These are phyloP conservation scores for Acanthamoeba polyphaga DNA, from an alignment of 208 protist species.

Conservation along the genomic window DNA sequence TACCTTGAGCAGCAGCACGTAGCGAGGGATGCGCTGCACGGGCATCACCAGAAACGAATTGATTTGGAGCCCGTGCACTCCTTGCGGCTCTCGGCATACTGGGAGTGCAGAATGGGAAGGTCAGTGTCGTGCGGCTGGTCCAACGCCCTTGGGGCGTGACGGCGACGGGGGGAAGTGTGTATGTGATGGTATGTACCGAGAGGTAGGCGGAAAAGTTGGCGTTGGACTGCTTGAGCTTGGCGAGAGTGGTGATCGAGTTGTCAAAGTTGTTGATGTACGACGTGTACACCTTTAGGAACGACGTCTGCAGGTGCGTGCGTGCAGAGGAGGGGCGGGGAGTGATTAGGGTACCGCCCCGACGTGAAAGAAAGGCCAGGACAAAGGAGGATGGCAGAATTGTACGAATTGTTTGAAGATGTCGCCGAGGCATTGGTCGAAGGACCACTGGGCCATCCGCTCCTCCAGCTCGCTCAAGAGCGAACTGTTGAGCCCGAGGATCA, in stretches of 20 bases:
- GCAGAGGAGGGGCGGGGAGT: no score
- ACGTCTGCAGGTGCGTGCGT: constrained; percentile 26
- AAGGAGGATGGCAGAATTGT: not conserved
- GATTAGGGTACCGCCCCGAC: not conserved
- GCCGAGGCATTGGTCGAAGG: constrained; percentile 64
- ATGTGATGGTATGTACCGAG: not conserved
- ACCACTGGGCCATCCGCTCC: constrained; percentile 57
- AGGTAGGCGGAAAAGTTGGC: constrained; percentile 59
- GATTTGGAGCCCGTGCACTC: constrained; percentile 34
- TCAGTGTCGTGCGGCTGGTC: not conserved
- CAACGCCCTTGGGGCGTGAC: not conserved
- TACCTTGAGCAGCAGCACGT: constrained; percentile 59
- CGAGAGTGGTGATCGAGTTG: constrained; percentile 30
- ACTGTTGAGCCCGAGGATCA: constrained; percentile 40
- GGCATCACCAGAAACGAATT: constrained; percentile 67
- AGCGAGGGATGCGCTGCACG: constrained; percentile 64
- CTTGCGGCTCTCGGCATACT: constrained; percentile 42
- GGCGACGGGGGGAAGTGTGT: not conserved
- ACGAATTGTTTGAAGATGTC: constrained; percentile 69
- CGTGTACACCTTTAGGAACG: constrained; percentile 62
- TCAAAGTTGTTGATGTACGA: constrained; percentile 69
- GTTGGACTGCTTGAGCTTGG: constrained; percentile 50
- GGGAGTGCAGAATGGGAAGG: no score
- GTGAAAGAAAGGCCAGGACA: not conserved
- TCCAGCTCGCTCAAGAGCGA: constrained; percentile 25